Percentiles rank a stretch among this genome's conserved stretches.
These are phyloP conservation scores for Paragyromitra xinjiangensis DNA, from an alignment of 495 filamentous ascomycete species.

Conservation along the genomic window DNA sequence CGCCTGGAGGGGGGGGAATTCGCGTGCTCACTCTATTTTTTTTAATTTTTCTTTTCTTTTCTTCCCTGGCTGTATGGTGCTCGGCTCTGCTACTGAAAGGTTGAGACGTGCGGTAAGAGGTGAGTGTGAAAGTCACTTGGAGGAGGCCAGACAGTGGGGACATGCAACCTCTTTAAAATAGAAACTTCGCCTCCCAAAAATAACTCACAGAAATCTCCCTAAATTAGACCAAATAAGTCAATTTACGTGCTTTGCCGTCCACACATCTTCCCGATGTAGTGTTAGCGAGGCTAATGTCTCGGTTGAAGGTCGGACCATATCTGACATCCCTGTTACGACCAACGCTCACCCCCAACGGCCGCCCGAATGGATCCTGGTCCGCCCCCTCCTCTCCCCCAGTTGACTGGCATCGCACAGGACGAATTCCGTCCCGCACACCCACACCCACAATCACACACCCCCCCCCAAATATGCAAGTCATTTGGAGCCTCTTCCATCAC, in stretches of 20 bases:
- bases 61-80: conserved; percentile 33
- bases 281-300: conserved; percentile 51
- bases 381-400: neutral
- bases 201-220: conserved; percentile 53
- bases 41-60: conserved; percentile 41
- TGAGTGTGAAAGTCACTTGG: conserved; percentile 50
- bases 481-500: conserved; percentile 47
- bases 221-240: conserved; percentile 54
- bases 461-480: conserved; percentile 45
- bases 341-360: conserved; percentile 33
- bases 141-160: conserved; percentile 53
- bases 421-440: conserved; percentile 46
- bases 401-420: conserved; percentile 49
- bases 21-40: conserved; percentile 52
- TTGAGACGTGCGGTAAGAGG: conserved; percentile 48
- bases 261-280: conserved; percentile 41
- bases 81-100: conserved; percentile 45
- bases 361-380: conserved; percentile 34
- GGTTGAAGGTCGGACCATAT: conserved; percentile 45
- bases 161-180: conserved; percentile 57
- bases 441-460: neutral
- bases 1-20: conserved; percentile 32
- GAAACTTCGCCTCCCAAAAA: conserved; percentile 55
- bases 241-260: conserved; percentile 45
- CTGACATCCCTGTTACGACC: conserved; percentile 30